phyloP scores from a whole-genome alignment of 805 yeast species.

The Candida manassasensis region DNA sequence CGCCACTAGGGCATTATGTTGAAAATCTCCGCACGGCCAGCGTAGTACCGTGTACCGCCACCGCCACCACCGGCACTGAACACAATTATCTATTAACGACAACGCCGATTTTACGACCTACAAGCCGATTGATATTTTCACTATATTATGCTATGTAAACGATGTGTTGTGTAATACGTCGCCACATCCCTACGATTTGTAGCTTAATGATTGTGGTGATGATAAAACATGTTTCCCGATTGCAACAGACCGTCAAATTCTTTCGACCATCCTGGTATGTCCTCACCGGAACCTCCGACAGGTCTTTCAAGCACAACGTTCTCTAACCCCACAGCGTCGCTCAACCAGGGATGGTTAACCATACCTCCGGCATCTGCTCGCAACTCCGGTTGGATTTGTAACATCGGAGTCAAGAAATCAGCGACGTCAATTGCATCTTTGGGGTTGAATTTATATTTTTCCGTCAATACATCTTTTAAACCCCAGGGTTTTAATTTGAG shows the following conservation, averaged over 20 bases:
- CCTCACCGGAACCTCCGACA: slow-evolving; percentile 76
- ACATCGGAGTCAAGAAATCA: slow-evolving; percentile 80
- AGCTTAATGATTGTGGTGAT: slow-evolving; percentile 8
- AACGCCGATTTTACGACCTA: no score
- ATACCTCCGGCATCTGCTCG: slow-evolving; percentile 97
- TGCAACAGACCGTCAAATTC: slow-evolving; percentile 39
- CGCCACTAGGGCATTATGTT: no score
- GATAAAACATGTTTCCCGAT: slow-evolving; percentile 8
- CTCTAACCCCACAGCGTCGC: slow-evolving; percentile 74
- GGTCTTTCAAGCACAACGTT: slow-evolving; percentile 67
- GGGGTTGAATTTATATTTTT: slow-evolving; percentile 73
- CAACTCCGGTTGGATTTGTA: slow-evolving; percentile 66
- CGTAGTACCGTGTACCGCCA: no score
- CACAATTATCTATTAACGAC: no score
- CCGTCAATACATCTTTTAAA: slow-evolving; percentile 69
- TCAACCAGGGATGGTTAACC: slow-evolving; percentile 81
- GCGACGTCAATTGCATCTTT: slow-evolving; percentile 69
- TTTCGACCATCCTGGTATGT: slow-evolving; percentile 84
- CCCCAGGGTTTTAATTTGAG: slow-evolving; percentile 87
- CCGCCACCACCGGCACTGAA: no score
- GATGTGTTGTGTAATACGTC: no score
- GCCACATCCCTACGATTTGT: no score
- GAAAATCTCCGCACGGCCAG: no score
- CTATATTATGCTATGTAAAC: no score
- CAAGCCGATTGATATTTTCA: no score